These are phyloP conservation scores for Neurospora sp. DNA, from an alignment of 495 filamentous ascomycete species.

Conservation along the genomic window DNA sequence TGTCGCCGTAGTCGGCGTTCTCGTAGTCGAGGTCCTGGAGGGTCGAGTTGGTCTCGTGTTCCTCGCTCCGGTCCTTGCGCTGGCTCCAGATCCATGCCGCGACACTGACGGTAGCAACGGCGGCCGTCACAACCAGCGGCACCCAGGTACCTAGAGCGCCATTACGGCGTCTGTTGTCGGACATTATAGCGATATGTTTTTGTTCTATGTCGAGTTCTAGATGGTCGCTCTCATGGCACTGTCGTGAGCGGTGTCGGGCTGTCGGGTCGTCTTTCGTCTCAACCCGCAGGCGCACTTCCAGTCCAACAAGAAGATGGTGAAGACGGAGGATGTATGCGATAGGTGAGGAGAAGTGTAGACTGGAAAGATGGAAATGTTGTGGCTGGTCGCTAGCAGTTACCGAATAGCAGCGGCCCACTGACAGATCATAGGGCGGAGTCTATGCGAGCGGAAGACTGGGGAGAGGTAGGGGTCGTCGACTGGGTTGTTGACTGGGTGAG, in stretches of 20 bases:
- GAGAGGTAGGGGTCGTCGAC: background rate
- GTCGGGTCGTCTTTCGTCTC: background rate
- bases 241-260: background rate
- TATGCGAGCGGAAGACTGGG: background rate
- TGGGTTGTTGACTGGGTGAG: background rate
- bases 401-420: background rate
- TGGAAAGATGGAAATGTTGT: background rate
- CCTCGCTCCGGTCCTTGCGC: slow-evolving; percentile 41
- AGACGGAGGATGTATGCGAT: background rate
- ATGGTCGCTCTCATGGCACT: background rate
- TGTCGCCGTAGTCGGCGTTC: slow-evolving; percentile 39
- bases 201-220: background rate
- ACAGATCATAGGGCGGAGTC: background rate
- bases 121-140: slow-evolving; percentile 72
- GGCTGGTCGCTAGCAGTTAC: background rate
- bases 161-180: background rate
- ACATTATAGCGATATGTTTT: background rate
- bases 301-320: background rate
- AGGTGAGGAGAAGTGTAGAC: background rate
- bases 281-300: background rate
- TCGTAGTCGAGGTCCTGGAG: slow-evolving; percentile 39
- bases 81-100: slow-evolving; percentile 93
- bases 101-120: slow-evolving; percentile 71
- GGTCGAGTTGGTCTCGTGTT: slow-evolving; percentile 30
- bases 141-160: slow-evolving; percentile 45